Conservation (phyloP, 768 basidiomycete genomes). For the Kwoniella botswanensis region DNA sequence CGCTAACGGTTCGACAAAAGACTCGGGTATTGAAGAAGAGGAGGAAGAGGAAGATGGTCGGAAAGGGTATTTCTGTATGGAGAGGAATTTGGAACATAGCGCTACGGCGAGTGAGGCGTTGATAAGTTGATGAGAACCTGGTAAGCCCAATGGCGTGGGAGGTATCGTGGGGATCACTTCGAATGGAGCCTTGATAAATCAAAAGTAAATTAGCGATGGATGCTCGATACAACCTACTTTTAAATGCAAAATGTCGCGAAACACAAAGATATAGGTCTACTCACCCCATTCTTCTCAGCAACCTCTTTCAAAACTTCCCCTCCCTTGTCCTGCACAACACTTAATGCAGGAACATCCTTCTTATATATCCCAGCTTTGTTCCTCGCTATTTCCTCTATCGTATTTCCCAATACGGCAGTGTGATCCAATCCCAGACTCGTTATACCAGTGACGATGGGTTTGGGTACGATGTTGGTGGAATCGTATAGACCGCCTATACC, state of each 20-base stretch:
- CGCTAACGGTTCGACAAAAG: conserved; percentile 69
- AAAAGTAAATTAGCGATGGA: not conserved
- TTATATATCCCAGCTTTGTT: conserved; percentile 99
- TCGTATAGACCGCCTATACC: conserved; percentile 94
- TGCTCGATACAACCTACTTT: not conserved
- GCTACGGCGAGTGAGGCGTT: conserved; percentile 87
- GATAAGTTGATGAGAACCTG: conserved; percentile 81
- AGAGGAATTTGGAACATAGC: conserved; percentile 71
- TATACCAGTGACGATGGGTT: conserved; percentile 85
- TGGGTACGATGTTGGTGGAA: conserved; percentile 92
- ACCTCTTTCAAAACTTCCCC: conserved; percentile 70
- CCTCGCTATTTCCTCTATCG: conserved; percentile 84
- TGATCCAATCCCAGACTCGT: conserved; percentile 93
- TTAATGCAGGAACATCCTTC: conserved; percentile 81
- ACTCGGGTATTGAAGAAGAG: conserved; percentile 60
- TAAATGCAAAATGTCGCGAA: not conserved
- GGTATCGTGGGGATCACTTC: conserved; percentile 66
- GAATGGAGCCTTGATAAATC: conserved; percentile 60
- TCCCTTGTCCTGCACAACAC: conserved; percentile 71
- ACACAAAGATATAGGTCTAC: conserved; percentile 1
- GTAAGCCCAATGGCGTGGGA: conserved; percentile 69
- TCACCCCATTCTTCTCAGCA: conserved; percentile 71
- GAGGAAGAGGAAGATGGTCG: conserved; percentile 7
- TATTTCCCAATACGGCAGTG: conserved; percentile 81
- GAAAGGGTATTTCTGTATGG: conserved; percentile 48